phyloP scores from a whole-genome alignment of 768 basidiomycete species.

The Cystobasidium tubakii region DNA sequence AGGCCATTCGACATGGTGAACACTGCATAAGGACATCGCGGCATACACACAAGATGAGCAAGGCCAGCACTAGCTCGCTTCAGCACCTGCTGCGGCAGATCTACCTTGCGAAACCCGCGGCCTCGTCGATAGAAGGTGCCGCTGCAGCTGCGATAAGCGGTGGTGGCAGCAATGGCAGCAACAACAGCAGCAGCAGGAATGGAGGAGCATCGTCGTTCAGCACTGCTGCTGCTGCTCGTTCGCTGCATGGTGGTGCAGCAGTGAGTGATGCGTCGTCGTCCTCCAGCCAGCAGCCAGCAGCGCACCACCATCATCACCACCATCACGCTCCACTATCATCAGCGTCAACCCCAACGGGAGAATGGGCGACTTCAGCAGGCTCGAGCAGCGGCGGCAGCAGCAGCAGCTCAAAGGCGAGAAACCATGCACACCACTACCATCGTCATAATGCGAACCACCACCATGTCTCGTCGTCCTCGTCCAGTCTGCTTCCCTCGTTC shows the following conservation, averaged over 20 bases:
- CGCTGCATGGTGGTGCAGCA: background rate
- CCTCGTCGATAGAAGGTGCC: background rate
- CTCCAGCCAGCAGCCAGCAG: background rate
- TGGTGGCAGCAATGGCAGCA: background rate
- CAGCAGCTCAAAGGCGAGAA: conserved; percentile 5
- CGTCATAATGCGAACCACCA: conserved; percentile 1
- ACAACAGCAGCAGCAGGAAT: background rate
- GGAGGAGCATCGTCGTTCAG: background rate
- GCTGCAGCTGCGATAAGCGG: background rate
- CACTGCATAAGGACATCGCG: background rate
- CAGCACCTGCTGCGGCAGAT: conserved; percentile 4
- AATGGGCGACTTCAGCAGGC: background rate
- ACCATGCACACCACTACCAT: background rate
- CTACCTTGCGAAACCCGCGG: background rate
- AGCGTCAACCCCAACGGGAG: conserved; percentile 4
- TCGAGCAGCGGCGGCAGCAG: background rate
- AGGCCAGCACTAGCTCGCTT: background rate
- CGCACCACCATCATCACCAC: background rate
- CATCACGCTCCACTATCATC: background rate
- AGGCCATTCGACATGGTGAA: background rate
- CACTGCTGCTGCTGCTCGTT: background rate
- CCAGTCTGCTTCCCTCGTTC: conserved; percentile 8
- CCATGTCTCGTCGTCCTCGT: background rate
- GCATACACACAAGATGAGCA: background rate
- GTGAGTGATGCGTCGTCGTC: background rate